Base-by-base conservation (phyloP, 805 yeast genomes). In the Wilhelminamyces savonicus region DNA sequence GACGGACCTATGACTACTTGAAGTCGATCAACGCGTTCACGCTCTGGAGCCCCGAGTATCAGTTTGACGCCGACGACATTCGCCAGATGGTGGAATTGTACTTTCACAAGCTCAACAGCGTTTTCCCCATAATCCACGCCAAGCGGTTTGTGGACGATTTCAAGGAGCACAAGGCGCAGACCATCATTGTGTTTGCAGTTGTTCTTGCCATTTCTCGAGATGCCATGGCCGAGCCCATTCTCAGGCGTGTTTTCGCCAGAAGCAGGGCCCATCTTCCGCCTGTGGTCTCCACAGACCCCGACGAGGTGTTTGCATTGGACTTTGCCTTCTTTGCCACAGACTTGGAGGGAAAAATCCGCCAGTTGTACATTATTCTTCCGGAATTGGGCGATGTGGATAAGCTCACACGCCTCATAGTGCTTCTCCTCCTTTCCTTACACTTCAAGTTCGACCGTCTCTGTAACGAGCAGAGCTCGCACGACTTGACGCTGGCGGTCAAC, bases 11-110 rank as follows among this genome's bases (percentile, higher is more conserved):
- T 31, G 48, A 53, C 4, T 61, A 56, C 31, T 40, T 62, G 26
- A 35, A 52, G 14, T 45, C 55, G 19, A 54, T 63, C 16, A 48
- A 55, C 23, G 69, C 70, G 8, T 64, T 64, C 35, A 53, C 56
- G 6, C 40, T 63, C 35, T 59, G 57, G 8, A 39, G 58, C 14
- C 40, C 45, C 3, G 49, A 43, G 25, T 54, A 37, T 28, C 44
- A 39, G 7, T 41, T 58, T 15, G 30, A 35, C 10, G 21, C 29
- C 7, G 28, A 31, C 6, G 57, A 56, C 27, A 35, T 41, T 15
- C 29, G 34, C 7, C 39, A 41, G 26, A 37, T 59, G 13, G 24
- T 55, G 4, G 44, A 50, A 18, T 21, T 59, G 3, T 60, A 43
- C 38, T 60, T 60, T 35, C 44, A 37, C 36, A 55, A 56, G 29